Evolutionary conservation across 331 rosid genomes (phyloP).

Genomic region (Erythrophleum ivorense): DNA sequence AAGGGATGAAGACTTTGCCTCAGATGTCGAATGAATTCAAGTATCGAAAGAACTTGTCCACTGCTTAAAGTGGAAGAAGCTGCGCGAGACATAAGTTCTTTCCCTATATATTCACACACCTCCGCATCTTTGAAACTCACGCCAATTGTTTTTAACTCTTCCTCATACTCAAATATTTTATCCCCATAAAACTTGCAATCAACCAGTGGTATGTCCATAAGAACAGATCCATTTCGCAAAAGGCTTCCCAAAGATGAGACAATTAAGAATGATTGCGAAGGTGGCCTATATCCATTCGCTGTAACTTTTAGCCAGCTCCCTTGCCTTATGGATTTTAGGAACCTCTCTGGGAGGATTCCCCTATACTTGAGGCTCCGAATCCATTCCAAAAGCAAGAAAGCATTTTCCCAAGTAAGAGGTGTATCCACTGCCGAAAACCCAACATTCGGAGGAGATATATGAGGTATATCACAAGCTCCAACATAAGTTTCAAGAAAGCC

Average conservation of each 20-base stretch:
- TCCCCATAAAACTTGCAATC: conserved; percentile 60
- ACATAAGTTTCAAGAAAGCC: conserved; percentile 52
- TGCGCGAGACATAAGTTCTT: conserved; percentile 65
- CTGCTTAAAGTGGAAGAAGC: conserved; percentile 42
- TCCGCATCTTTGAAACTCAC: conserved; percentile 65
- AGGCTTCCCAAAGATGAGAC: conserved; percentile 47
- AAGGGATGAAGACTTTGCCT: conserved; percentile 33
- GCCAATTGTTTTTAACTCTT: conserved; percentile 64
- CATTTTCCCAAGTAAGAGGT: conserved; percentile 63
- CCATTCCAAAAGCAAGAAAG: conserved; percentile 70
- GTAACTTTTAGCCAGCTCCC: conserved; percentile 73
- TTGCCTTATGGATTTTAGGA: conserved; percentile 57
- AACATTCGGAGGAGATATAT: conserved; percentile 58
- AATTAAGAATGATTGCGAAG: conserved; percentile 60
- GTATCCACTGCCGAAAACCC: conserved; percentile 50
- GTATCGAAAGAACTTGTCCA: conserved; percentile 53
- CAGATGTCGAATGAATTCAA: conserved; percentile 62
- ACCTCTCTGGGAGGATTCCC: conserved; percentile 46
- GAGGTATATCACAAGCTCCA: conserved; percentile 67
- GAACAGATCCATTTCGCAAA: conserved; percentile 60
- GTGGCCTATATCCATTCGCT: conserved; percentile 55
- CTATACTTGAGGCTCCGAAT: conserved; percentile 42
- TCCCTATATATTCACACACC: conserved; percentile 65
- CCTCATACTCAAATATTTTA: conserved; percentile 48
- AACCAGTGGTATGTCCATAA: conserved; percentile 70